Base-by-base conservation (phyloP, 202 grass and related monocot species). In the Panicum hallii region DNA sequence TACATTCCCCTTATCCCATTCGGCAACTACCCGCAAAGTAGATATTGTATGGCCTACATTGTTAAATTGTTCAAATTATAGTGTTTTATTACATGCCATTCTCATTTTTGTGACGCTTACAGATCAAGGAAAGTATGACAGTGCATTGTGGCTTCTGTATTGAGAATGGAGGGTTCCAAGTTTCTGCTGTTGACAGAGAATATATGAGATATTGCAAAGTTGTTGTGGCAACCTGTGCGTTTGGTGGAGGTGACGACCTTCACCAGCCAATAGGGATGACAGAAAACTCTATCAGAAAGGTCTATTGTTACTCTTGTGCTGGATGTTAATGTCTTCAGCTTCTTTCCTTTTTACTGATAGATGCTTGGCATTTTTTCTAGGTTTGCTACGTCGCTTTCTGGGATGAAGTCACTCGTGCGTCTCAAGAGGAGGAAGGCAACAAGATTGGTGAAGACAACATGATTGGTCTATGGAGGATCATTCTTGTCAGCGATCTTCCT, bases 301-400 rank as follows among this genome's bases (percentile, higher is more conserved):
- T 98, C 45, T 48, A 32, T 20, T 50, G 13, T 43, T 63, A 63
- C 38, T 75, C 50, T 65, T 57, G 4, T 68, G 19, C 20, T 63
- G 17, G 20, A 47, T 79, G 58, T 75, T 88, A 8, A 70, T 86
- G 5, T 69, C 11, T 82, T 79, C 11, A 82, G 65, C 3, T 67
- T 67, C 38, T 71, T 78, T 73, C 41, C 12, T 77, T 11, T 40
- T 79, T 83, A 53, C 60, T 77, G 2, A 41, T 48, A 15, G 11
- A 53, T 68, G 7, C 5, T 47, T 72, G 23, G 12, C 3, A 61
- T 61, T 61, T 61, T 50, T 63, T 71, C 46, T 88, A 99, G 96
- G 93, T 94, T 83, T 99, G 96, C 83, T 99, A 94, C 82, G 91
- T 99, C 67, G 90, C 90, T 86, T 99, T 99, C 75, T 99, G 96